phyloP scores from a whole-genome alignment of 345 rosid species.

The Corchorus capsularis region DNA sequence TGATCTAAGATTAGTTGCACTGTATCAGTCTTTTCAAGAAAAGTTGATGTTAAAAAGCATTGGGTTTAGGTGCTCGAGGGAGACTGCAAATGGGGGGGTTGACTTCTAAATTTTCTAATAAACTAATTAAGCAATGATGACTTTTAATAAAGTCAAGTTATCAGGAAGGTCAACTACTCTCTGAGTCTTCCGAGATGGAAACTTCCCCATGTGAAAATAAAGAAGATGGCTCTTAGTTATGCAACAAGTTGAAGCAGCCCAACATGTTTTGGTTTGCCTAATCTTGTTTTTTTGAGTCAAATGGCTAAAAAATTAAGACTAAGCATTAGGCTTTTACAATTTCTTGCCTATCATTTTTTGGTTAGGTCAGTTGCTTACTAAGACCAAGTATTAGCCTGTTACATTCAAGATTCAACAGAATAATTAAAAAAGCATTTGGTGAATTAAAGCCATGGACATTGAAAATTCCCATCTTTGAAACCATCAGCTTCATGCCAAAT shows the following conservation, averaged over 20 bases:
- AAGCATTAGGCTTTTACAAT: not conserved
- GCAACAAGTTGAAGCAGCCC: not conserved
- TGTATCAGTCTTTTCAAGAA: not conserved
- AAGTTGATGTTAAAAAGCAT: not conserved
- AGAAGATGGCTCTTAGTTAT: not conserved
- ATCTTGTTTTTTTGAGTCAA: not conserved
- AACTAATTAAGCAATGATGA: not conserved
- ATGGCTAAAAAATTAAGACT: not conserved
- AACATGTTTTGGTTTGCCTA: constrained; percentile 1
- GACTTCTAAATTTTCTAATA: constrained; percentile 7
- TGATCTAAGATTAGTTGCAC: constrained; percentile 6
- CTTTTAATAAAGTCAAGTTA: constrained; percentile 10
- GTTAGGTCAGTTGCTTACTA: not conserved
- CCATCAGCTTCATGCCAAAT: not conserved
- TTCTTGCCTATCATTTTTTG: not conserved
- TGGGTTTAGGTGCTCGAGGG: not conserved
- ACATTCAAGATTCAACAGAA: not conserved
- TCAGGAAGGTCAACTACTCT: constrained; percentile 1
- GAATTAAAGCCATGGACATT: not conserved
- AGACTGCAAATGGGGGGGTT: constrained; percentile 5
- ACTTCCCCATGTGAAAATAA: not conserved
- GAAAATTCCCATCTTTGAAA: not conserved
- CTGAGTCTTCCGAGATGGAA: not conserved
- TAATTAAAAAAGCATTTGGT: no score
- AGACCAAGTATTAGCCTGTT: not conserved